A percentile compares a stretch with the other conserved stretches of the same genome.
Evolutionary conservation across 2,329 filamentous ascomycete genomes (phyloP).

Genomic region (Neonectria faginata): DNA sequence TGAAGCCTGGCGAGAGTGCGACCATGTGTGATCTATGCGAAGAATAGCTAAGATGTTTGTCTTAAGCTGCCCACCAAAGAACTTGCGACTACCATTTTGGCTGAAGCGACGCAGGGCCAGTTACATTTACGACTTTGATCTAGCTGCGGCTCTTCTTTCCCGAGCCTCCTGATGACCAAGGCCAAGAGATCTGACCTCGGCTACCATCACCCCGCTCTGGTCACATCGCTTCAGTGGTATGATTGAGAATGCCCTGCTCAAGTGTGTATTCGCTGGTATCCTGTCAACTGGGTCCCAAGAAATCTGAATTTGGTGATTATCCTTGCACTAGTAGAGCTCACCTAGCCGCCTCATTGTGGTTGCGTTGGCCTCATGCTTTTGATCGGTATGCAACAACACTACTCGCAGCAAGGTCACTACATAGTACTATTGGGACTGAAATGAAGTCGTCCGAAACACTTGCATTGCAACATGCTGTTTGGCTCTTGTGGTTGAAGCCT

Average conservation of each 20-base stretch:
- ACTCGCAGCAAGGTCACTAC: not conserved
- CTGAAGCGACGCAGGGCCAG: not conserved
- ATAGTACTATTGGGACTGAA: not conserved
- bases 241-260: not conserved
- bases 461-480: not conserved
- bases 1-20: not conserved
- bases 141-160: constrained; percentile 19
- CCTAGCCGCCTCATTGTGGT: not conserved
- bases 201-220: constrained; percentile 17
- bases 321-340: not conserved
- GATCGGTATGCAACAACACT: not conserved
- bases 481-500: not conserved
- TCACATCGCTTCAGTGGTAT: not conserved
- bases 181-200: constrained; percentile 20
- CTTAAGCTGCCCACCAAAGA: not conserved
- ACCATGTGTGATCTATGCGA: not conserved
- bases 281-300: not conserved
- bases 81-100: not conserved
- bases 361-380: not conserved
- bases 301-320: not conserved
- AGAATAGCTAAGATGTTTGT: not conserved
- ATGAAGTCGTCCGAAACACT: not conserved
- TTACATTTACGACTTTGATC: not conserved
- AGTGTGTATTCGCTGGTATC: not conserved
- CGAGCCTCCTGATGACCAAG: constrained; percentile 5